Conservation (phyloP, 1,139 yeast species). For the Ogataea hybrid region DNA sequence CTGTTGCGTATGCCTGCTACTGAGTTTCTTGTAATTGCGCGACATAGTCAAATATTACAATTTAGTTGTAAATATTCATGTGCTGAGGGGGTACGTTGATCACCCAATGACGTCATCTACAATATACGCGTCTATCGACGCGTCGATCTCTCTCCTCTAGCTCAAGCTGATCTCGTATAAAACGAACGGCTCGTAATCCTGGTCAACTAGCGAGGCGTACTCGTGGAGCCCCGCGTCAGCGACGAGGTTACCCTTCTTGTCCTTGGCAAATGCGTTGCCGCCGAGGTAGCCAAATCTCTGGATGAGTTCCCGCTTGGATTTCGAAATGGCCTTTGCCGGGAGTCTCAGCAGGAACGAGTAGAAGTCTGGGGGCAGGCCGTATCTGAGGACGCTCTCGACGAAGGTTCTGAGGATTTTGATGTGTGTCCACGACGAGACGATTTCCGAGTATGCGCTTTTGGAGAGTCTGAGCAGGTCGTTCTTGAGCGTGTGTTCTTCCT, state of each 20-base stretch:
- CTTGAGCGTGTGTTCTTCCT: constrained; percentile 70
- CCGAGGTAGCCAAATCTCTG: constrained; percentile 84
- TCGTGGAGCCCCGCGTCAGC: constrained; percentile 62
- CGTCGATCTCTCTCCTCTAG: constrained; percentile 10
- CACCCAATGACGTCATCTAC: constrained; percentile 2
- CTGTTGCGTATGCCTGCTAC: constrained; percentile 4
- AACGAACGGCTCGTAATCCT: constrained; percentile 95
- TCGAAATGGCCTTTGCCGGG: constrained; percentile 42
- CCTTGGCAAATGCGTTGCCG: constrained; percentile 75
- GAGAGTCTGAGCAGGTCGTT: constrained; percentile 81
- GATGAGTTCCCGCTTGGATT: constrained; percentile 66
- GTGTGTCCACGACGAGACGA: constrained; percentile 84
- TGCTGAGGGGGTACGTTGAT: not conserved
- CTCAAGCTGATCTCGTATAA: constrained; percentile 55
- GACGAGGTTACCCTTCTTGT: constrained; percentile 62
- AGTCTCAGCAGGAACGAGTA: constrained; percentile 58
- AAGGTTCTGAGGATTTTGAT: constrained; percentile 62
- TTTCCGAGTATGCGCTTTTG: constrained; percentile 84
- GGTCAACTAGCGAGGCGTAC: constrained; percentile 87
- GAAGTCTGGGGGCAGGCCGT: constrained; percentile 95
- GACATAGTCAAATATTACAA: constrained; percentile 9
- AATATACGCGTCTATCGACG: constrained; percentile 3
- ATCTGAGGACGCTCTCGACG: constrained; percentile 78
- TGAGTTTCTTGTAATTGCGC: constrained; percentile 13
- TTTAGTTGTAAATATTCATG: constrained; percentile 2